These are phyloP conservation scores for Colletotrichum higginsianum DNA, from an alignment of 2,329 filamentous ascomycete species.

Conservation along the genomic window DNA sequence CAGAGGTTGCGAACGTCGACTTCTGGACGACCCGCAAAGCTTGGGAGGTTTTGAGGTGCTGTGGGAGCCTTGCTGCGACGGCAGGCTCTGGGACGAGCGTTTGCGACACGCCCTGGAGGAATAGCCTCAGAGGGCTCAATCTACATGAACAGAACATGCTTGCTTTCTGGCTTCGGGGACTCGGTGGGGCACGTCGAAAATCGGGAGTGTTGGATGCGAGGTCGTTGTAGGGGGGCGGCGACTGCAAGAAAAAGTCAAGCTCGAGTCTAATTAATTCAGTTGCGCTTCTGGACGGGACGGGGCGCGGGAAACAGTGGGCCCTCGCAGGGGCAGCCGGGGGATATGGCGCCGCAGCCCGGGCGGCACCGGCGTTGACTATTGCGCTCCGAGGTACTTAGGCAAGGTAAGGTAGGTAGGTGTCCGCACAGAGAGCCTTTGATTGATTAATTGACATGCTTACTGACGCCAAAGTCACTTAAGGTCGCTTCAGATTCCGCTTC, in stretches of 20 bases:
- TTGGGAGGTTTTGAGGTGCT: neutral
- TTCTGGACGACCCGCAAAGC: slow-evolving; percentile 3
- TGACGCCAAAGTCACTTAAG: neutral
- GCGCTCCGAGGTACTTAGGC: no score
- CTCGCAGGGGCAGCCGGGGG: slow-evolving; percentile 6
- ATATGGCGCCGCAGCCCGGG: slow-evolving; percentile 29
- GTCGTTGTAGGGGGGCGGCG: neutral
- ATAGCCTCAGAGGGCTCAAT: slow-evolving; percentile 61
- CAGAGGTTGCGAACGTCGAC: slow-evolving; percentile 20
- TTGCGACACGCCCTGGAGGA: slow-evolving; percentile 62
- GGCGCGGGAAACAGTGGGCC: slow-evolving; percentile 19
- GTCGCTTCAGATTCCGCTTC: neutral
- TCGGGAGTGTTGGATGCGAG: neutral
- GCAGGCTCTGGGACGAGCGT: slow-evolving; percentile 50
- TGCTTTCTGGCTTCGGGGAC: slow-evolving; percentile 26
- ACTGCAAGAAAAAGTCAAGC: slow-evolving; percentile 18
- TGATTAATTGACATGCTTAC: neutral
- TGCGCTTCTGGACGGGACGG: slow-evolving; percentile 26
- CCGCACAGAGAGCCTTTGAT: neutral
- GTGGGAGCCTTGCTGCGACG: slow-evolving; percentile 27
- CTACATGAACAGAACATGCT: slow-evolving; percentile 66
- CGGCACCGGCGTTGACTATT: slow-evolving; percentile 2
- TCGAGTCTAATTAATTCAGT: slow-evolving; percentile 23
- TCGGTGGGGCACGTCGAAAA: neutral
- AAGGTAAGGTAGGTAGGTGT: no score